These are phyloP conservation scores for Arbutus unedo DNA, from an alignment of 148 eudicot species.

Conservation along the genomic window DNA sequence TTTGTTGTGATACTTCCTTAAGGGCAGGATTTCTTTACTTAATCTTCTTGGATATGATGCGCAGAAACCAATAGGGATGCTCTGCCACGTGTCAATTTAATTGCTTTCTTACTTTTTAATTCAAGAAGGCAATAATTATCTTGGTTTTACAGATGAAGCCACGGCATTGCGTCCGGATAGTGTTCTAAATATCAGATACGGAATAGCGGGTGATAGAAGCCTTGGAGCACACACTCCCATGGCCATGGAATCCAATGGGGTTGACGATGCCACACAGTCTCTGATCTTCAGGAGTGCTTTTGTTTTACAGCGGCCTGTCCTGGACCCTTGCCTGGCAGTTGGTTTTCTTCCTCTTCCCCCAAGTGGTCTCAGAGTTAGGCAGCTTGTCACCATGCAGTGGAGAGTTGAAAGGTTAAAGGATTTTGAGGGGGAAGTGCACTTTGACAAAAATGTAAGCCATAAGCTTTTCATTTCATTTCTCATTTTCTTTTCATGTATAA, in stretches of 20 bases:
- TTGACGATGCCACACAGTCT: conserved; percentile 30
- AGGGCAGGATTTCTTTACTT: conserved; percentile 6
- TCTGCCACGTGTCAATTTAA: background rate
- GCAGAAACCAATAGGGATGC: background rate
- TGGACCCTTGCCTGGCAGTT: conserved; percentile 94
- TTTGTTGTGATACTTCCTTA: conserved; percentile 1
- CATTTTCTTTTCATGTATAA: background rate
- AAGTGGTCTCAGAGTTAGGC: conserved; percentile 81
- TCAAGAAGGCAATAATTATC: conserved; percentile 10
- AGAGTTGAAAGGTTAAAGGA: conserved; percentile 89
- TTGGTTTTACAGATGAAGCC: conserved; percentile 49
- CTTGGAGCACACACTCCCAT: conserved; percentile 82
- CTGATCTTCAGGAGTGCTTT: conserved; percentile 81
- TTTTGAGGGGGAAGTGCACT: conserved; percentile 34
- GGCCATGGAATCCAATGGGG: conserved; percentile 27
- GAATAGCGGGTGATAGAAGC: conserved; percentile 65
- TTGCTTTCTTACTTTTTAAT: background rate
- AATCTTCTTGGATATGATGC: background rate
- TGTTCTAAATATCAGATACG: conserved; percentile 67
- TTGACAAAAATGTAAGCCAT: conserved; percentile 50
- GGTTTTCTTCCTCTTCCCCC: conserved; percentile 97
- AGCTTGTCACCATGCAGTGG: conserved; percentile 89
- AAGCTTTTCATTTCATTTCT: background rate
- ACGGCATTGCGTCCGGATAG: conserved; percentile 46
- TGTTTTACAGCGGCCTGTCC: conserved; percentile 78